Conservation (phyloP, 2,329 filamentous ascomycete genomes). For the Xylogone sp. region DNA sequence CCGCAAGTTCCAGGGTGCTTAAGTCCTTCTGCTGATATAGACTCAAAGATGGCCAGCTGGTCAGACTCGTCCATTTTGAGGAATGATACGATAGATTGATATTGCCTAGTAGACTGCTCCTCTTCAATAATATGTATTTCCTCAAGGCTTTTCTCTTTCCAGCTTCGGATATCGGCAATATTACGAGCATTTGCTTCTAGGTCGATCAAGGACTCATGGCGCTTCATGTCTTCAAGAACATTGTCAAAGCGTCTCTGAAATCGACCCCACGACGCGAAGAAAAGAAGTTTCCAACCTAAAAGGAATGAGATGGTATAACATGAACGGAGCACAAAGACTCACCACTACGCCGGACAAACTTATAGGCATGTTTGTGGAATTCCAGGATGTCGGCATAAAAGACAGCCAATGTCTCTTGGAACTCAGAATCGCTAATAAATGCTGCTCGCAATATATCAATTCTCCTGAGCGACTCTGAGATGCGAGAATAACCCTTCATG, state of each 20-base stretch:
- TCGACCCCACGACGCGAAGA: constrained; percentile 33
- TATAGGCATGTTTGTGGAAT: constrained; percentile 44
- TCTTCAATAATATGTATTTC: constrained; percentile 15
- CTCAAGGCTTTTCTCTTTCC: constrained; percentile 20
- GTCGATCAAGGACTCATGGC: constrained; percentile 29
- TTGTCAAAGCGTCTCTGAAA: constrained; percentile 31
- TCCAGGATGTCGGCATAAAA: constrained; percentile 45
- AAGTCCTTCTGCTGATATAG: constrained; percentile 16
- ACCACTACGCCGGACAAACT: constrained; percentile 32
- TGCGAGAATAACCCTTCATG: constrained; percentile 35
- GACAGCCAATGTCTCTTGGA: constrained; percentile 37
- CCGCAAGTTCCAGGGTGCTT: constrained; percentile 28
- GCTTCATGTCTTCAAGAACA: constrained; percentile 31
- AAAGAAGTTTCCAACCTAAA: constrained; percentile 32
- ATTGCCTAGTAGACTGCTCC: constrained; percentile 21
- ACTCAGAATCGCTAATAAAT: constrained; percentile 27
- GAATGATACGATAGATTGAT: constrained; percentile 22
- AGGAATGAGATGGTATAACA: neutral
- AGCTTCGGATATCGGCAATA: constrained; percentile 15
- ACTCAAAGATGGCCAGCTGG: constrained; percentile 17
- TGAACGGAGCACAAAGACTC: neutral
- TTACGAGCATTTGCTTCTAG: constrained; percentile 28
- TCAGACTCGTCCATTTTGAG: constrained; percentile 26
- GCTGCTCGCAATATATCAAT: constrained; percentile 32
- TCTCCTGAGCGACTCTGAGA: constrained; percentile 34